Conservation (phyloP, 1,284 basidiomycete species). For the Rhodotorula glutinis region DNA sequence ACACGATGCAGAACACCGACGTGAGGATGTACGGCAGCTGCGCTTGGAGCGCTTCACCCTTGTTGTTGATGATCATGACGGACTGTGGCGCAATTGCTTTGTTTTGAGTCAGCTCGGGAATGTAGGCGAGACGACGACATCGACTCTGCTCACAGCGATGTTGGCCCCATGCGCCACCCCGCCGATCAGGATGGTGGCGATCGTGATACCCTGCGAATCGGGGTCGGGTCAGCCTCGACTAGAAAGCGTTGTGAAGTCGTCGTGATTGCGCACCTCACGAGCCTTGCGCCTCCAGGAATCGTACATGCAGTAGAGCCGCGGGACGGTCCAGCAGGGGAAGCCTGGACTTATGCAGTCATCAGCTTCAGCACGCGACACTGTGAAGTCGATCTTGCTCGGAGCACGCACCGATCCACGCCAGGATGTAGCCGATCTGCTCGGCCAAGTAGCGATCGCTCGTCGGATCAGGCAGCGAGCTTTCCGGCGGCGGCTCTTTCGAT, state of each 20-base stretch:
- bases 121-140: too few relatives aligned
- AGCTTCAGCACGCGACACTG: too few relatives aligned
- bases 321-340: neutral
- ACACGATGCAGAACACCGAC: neutral
- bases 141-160: neutral
- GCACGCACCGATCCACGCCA: neutral
- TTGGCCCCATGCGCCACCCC: neutral
- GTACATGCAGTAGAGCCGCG: neutral
- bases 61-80: slow-evolving; percentile 1
- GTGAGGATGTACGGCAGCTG: slow-evolving; percentile 8
- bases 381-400: too few relatives aligned
- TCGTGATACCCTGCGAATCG: neutral
- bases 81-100: neutral
- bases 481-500: neutral
- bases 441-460: neutral
- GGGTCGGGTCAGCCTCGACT: too few relatives aligned
- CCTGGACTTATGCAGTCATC: too few relatives aligned
- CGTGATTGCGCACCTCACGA: neutral
- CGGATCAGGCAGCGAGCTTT: neutral
- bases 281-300: neutral
- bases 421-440: neutral
- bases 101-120: too few relatives aligned
- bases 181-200: slow-evolving; percentile 2
- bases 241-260: too few relatives aligned
- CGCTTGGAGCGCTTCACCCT: neutral